Base-by-base conservation (phyloP, 2,329 filamentous ascomycete species). In the Neofusicoccum sp. region DNA sequence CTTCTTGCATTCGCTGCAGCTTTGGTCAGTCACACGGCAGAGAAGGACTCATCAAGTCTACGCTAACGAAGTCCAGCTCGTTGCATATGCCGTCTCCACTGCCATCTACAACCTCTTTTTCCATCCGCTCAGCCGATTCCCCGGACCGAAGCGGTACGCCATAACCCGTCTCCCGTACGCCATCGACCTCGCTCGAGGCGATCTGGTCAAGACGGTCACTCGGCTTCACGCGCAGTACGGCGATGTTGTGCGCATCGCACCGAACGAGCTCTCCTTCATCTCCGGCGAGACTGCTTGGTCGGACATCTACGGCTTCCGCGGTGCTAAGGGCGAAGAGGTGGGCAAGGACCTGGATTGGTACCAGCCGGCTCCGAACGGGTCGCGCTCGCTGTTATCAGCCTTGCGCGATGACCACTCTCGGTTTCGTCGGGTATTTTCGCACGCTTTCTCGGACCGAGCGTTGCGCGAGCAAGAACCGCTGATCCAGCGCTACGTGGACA, bases 191-290 rank as follows among this genome's bases (percentile, higher is more conserved):
- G 64, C 71, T 1, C 69, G 65, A 8, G 77, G 78, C 4, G 63
- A 47, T 1, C 68, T 72, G 11, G 31, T 67, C 0, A n/a, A 54
- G 6, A 75, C 71, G 69, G 44, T 74, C 22, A 67, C 67, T 28
- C 37, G 70, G 3, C 68, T 77, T 1, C 79, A 81, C 56, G 68
- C 73, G 8, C 69, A 73, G 52, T 80, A 79, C 62, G 79, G 80
- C 28, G 73, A 78, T 1, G 77, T 75, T 2, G 78, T 81, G 0
- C 73, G 79, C 4, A 64, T 80, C 2, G 70, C 72, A 0, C 79
- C 79, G 0, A 74, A 73, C 28, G 77, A 81, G 61, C 61, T 80
- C 1, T 79, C 78, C 1, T 80, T 80, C 69, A 80, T 73, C 58
- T 74, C 75, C 3, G 76, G 69, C 11, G 77, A 80, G 2, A 76